Evolutionary conservation across 2,329 filamentous ascomycete species (phyloP), one percentile per base, ranked within the genome.

Genomic region (Penicillium sp.): DNA sequence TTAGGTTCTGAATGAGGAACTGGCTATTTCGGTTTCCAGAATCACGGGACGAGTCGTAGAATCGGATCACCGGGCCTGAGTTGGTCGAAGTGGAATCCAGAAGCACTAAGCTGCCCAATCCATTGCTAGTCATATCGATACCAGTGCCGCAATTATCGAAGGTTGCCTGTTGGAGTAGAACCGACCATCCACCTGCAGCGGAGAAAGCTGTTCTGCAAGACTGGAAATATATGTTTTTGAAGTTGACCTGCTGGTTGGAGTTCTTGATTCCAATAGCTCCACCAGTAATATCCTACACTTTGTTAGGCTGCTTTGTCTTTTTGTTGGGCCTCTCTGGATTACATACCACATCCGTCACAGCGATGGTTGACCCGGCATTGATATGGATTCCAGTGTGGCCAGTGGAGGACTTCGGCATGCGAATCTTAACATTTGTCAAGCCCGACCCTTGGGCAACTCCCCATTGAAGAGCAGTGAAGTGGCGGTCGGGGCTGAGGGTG

Each of bases 171-270:
- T 69, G 64, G 4, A 69, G 55, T 2, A 71, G 60, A 2, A 67
- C 63, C 4, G 65, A 67, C 44, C 58, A 68, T 37, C 69, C 69
- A 12, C 67, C 69, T 2, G 61, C 75, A 0, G 75, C 76, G 7
- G 58, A 37, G 42, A 87, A 77, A 0, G 74, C 69, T 2, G 77
- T 78, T 3, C 79, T 82, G 64, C 85, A 88, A 62, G 84, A 85
- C 57, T 77, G 81, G 71, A 86, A 88, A 65, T 77, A 81, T 35
- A 77, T 69, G 1, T 75, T 70, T 67, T 84, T 85, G 59, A 72
- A 69, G 37, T 69, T 67, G 51, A 68, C 68, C 45, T 72, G 67
- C 26, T 72, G 69, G 22, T 70, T 69, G 2, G 62, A 65, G 41
- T 67, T 65, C 22, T 61, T 61, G 40, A 73, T 64, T 22, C 69